A percentile compares a stretch with the other conserved stretches of the same genome.
These are phyloP conservation scores for Mycena leptocephala DNA, from an alignment of 768 basidiomycete species.

Conservation along the genomic window DNA sequence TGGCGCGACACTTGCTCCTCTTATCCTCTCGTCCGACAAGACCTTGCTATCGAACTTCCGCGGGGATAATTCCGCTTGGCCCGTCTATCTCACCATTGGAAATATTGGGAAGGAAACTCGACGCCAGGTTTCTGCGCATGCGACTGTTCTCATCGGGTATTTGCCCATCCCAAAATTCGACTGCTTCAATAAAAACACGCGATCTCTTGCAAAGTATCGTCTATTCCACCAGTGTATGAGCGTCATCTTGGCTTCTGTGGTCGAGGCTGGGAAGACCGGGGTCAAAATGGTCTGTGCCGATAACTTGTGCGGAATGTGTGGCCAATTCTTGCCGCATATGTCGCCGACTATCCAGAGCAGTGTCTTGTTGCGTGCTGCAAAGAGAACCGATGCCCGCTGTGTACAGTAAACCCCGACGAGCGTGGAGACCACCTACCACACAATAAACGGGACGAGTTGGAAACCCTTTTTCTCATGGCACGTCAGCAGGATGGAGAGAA, in stretches of 20 bases:
- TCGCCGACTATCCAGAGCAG: slow-evolving; percentile 19
- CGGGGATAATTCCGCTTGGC: slow-evolving; percentile 51
- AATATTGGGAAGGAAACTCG: slow-evolving; percentile 48
- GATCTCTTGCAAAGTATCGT: slow-evolving; percentile 40
- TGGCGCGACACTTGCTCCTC: slow-evolving; percentile 41
- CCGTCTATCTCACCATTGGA: slow-evolving; percentile 52
- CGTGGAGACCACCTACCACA: slow-evolving; percentile 7
- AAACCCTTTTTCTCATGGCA: slow-evolving; percentile 31
- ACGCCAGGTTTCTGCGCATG: slow-evolving; percentile 42
- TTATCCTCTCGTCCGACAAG: too few species aligned
- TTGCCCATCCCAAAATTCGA: slow-evolving; percentile 52
- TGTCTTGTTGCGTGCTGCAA: slow-evolving; percentile 6
- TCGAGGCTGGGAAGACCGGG: slow-evolving; percentile 9
- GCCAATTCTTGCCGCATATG: slow-evolving; percentile 31
- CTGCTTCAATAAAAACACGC: too few species aligned
- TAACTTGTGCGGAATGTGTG: slow-evolving; percentile 14
- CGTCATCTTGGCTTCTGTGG: slow-evolving; percentile 42
- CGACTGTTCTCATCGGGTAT: slow-evolving; percentile 50
- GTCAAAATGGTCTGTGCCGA: slow-evolving; percentile 33
- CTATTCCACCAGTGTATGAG: slow-evolving; percentile 52
- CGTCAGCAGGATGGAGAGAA: slow-evolving; percentile 29
- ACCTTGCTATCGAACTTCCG: slow-evolving; percentile 48
- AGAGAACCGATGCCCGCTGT: slow-evolving; percentile 28
- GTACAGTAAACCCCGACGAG: slow-evolving; percentile 30
- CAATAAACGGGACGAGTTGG: neutral